These are phyloP conservation scores for Acanthamoeba rhysodes DNA, from an alignment of 208 protist genomes.

Conservation along the genomic window DNA sequence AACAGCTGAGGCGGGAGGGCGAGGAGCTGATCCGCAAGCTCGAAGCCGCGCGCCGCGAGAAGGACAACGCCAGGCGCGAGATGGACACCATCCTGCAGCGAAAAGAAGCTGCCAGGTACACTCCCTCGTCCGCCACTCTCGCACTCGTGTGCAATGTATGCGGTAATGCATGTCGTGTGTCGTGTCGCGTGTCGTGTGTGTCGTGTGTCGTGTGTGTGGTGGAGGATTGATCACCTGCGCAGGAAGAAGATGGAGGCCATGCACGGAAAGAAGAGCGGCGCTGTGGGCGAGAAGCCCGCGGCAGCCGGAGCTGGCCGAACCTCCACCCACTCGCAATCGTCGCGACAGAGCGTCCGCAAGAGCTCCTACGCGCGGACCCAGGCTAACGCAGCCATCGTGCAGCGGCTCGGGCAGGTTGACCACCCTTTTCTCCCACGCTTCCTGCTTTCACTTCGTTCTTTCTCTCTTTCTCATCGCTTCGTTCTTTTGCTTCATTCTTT, in stretches of 20 bases:
- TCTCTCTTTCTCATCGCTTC: too few relatives aligned
- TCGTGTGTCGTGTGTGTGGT: not conserved
- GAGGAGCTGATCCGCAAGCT: slow-evolving; percentile 49
- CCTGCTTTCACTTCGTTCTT: too few relatives aligned
- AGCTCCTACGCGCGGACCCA: slow-evolving; percentile 24
- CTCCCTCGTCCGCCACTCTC: not conserved
- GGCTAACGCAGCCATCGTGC: slow-evolving; percentile 35
- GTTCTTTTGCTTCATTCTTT: too few relatives aligned
- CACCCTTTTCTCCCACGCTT: not conserved
- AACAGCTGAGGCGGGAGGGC: slow-evolving; percentile 32
- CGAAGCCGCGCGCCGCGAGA: slow-evolving; percentile 28
- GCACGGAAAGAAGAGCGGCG: not conserved
- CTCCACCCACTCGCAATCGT: not conserved
- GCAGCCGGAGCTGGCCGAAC: not conserved
- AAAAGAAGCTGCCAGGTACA: slow-evolving; percentile 45
- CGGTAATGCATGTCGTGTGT: too few relatives aligned
- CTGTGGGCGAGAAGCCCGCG: not conserved
- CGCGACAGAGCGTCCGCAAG: slow-evolving; percentile 38
- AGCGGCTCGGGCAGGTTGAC: slow-evolving; percentile 21
- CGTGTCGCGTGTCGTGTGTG: too few relatives aligned
- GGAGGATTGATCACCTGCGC: not conserved
- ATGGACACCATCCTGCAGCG: slow-evolving; percentile 26
- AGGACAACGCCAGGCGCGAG: slow-evolving; percentile 28
- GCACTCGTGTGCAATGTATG: not conserved
- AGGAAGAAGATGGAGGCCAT: slow-evolving; percentile 44